Evolutionary conservation across 805 yeast genomes (phyloP).

Genomic region (Candida vaughaniae): DNA sequence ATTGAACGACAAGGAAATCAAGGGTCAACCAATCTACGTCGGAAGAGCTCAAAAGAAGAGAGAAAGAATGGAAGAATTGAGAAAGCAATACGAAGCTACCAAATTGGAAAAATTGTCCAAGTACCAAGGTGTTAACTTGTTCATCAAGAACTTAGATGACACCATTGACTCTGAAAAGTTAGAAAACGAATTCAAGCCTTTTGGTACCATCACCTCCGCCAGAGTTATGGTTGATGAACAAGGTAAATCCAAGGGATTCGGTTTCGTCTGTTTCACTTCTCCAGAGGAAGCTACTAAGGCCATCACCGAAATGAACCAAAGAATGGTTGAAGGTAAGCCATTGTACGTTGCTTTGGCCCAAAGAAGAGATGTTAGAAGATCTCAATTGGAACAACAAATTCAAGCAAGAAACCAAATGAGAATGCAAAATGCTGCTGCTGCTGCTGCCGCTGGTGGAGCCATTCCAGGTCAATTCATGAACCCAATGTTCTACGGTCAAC

Average conservation of each 20-base stretch:
- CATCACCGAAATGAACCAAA: conserved; percentile 96
- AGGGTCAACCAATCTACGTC: conserved; percentile 85
- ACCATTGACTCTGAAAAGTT: conserved; percentile 86
- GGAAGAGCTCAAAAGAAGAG: conserved; percentile 99
- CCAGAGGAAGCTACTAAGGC: conserved; percentile 99
- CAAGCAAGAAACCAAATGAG: conserved; percentile 98
- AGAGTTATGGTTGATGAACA: conserved; percentile 93
- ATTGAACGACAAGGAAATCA: conserved; percentile 81
- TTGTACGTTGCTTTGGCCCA: conserved; percentile 98
- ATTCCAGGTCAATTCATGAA: conserved; percentile 84
- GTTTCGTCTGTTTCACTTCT: conserved; percentile 95
- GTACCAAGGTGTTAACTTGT: conserved; percentile 97
- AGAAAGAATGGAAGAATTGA: conserved; percentile 95
- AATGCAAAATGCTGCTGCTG: conserved; percentile 92
- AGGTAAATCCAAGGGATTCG: conserved; percentile 97
- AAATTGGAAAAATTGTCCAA: conserved; percentile 89
- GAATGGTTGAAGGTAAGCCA: conserved; percentile 93
- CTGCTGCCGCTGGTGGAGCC: conserved; percentile 69
- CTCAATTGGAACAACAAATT: conserved; percentile 95
- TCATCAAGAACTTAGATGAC: conserved; percentile 95
- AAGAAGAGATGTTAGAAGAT: conserved; percentile 96
- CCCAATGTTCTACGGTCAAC: conserved; percentile 85
- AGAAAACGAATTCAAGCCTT: conserved; percentile 87
- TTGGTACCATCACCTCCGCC: conserved; percentile 93
- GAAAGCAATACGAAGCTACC: conserved; percentile 88